phyloP scores from a whole-genome alignment of 75 land plant genomes.

The Chamaecyparis obtusa region DNA sequence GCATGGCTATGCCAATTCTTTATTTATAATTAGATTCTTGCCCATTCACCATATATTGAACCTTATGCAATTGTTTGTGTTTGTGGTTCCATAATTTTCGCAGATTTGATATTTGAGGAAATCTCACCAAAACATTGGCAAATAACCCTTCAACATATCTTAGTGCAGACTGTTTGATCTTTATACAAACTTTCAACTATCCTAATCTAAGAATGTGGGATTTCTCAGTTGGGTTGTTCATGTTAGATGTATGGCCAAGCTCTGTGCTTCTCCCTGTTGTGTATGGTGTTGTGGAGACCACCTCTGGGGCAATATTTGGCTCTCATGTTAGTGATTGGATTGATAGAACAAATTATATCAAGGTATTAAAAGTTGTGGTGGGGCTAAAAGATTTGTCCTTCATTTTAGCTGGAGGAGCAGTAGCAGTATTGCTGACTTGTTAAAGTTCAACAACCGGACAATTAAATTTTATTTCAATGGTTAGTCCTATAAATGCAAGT shows the following conservation, averaged over 20 bases:
- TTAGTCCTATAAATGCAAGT: constrained; percentile 59
- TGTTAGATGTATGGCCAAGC: constrained; percentile 85
- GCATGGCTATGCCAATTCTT: neutral
- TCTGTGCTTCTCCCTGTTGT: constrained; percentile 74
- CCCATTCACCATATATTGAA: neutral
- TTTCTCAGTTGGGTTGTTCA: constrained; percentile 87
- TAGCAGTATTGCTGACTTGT: constrained; percentile 45
- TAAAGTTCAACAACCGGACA: constrained; percentile 17
- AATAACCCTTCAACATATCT: too few relatives aligned
- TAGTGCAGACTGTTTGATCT: too few relatives aligned
- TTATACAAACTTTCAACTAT: too few relatives aligned
- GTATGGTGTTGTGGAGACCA: constrained; percentile 89
- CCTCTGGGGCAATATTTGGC: constrained; percentile 71
- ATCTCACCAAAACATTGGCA: neutral
- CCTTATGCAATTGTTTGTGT: neutral
- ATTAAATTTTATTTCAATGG: constrained; percentile 35
- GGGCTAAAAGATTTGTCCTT: constrained; percentile 71
- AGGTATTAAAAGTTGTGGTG: constrained; percentile 70
- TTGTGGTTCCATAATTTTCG: neutral
- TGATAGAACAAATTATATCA: constrained; percentile 48
- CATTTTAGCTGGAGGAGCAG: constrained; percentile 60
- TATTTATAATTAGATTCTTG: neutral
- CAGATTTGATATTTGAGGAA: neutral
- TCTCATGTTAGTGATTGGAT: constrained; percentile 70
- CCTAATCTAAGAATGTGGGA: constrained; percentile 99